A percentile compares a stretch with the other conserved stretches of the same genome.
Evolutionary conservation across 345 rosid genomes (phyloP).

Genomic region (Chamaenerion angustifolium): DNA sequence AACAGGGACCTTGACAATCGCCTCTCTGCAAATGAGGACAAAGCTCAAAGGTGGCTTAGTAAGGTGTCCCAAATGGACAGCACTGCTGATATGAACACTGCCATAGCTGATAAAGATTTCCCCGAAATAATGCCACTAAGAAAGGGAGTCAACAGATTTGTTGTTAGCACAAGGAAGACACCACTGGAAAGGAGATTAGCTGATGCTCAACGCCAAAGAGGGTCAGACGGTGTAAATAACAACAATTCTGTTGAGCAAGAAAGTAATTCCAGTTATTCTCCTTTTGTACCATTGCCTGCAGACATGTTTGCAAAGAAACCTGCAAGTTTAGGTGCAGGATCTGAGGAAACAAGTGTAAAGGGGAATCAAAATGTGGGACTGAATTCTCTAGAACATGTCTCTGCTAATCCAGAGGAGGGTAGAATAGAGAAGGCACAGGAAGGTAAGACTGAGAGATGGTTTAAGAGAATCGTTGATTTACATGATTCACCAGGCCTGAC

Average conservation of each 20-base stretch:
- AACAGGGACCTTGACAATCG: conserved; percentile 34
- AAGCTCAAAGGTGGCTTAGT: conserved; percentile 65
- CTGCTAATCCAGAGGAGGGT: conserved; percentile 1
- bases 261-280: conserved; percentile 29
- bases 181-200: conserved; percentile 73
- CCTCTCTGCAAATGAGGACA: conserved; percentile 65
- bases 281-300: conserved; percentile 70
- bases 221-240: conserved; percentile 3
- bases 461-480: conserved; percentile 45
- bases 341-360: conserved; percentile 13
- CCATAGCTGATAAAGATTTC: conserved; percentile 68
- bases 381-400: conserved; percentile 8
- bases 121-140: conserved; percentile 90
- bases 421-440: conserved; percentile 28
- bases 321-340: conserved; percentile 16
- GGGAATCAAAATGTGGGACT: conserved; percentile 11
- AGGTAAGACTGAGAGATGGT: conserved; percentile 60
- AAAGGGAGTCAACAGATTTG: conserved; percentile 87
- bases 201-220: conserved; percentile 26
- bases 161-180: conserved; percentile 81
- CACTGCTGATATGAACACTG: conserved; percentile 35
- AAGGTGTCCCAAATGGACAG: conserved; percentile 53
- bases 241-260: conserved; percentile 13
- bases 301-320: conserved; percentile 63
- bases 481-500: conserved; percentile 37